Conservation (phyloP, 345 rosid genomes). For the Erodium maritimum region DNA sequence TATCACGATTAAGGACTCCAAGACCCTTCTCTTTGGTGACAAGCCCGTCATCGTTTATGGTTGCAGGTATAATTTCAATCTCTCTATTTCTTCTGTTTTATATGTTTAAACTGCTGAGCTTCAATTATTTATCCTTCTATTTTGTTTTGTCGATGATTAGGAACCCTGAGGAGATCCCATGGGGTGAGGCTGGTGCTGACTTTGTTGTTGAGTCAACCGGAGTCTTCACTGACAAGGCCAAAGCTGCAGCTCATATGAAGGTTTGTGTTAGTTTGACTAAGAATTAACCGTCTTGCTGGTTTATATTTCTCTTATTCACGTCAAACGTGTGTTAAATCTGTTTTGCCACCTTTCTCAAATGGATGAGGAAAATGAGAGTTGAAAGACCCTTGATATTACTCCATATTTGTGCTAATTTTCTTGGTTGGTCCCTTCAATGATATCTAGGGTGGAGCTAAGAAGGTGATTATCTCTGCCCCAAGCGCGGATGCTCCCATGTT, state of each 20-base stretch:
- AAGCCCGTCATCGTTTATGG: slow-evolving; percentile 47
- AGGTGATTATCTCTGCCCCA: slow-evolving; percentile 29
- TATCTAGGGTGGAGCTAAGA: slow-evolving; percentile 32
- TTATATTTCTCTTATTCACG: background rate
- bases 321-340: too few species aligned
- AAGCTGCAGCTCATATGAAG: slow-evolving; percentile 67
- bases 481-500: slow-evolving; percentile 37
- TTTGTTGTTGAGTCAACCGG: slow-evolving; percentile 58
- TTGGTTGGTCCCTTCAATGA: background rate
- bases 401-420: background rate
- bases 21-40: slow-evolving; percentile 57
- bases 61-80: slow-evolving; percentile 18
- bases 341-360: too few species aligned
- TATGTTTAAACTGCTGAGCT: background rate
- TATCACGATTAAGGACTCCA: slow-evolving; percentile 39
- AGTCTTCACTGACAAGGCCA: slow-evolving; percentile 60
- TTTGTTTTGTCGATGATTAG: slow-evolving; percentile 11
- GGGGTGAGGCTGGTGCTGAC: slow-evolving; percentile 53
- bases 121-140: background rate
- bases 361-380: background rate
- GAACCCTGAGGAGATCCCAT: slow-evolving; percentile 65
- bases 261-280: slow-evolving; percentile 13
- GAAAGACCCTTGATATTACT: background rate
- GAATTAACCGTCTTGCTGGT: background rate
- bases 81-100: background rate